Percentiles rank a stretch among this genome's conserved stretches.
Evolutionary conservation across 352 stramenopile genomes (phyloP).

Genomic region (Nothophytophthora sp.): DNA sequence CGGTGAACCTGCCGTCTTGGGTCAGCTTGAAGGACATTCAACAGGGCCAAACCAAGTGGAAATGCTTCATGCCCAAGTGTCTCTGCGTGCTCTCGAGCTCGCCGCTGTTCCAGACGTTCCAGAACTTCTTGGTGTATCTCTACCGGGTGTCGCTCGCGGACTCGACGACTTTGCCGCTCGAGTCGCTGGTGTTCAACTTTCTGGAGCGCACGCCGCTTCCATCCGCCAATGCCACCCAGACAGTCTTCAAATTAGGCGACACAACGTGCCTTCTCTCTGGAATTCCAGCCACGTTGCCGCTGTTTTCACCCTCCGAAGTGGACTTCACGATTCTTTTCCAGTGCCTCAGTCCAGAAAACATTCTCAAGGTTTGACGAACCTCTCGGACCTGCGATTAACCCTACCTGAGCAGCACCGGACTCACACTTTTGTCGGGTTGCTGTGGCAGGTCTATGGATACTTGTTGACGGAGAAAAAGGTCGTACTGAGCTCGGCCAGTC

Average conservation of each 20-base stretch:
- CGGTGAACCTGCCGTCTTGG: slow-evolving; percentile 54
- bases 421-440: too few species aligned
- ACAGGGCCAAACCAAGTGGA: slow-evolving; percentile 50
- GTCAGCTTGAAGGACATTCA: slow-evolving; percentile 74
- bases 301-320: slow-evolving; percentile 54
- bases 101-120: slow-evolving; percentile 64
- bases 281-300: slow-evolving; percentile 18
- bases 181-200: slow-evolving; percentile 58
- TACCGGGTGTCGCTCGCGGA: slow-evolving; percentile 48
- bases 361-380: slow-evolving; percentile 69
- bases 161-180: slow-evolving; percentile 23
- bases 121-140: slow-evolving; percentile 38
- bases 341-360: slow-evolving; percentile 60
- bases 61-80: slow-evolving; percentile 64
- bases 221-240: slow-evolving; percentile 25
- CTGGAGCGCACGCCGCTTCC: slow-evolving; percentile 52
- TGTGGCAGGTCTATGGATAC: slow-evolving; percentile 44
- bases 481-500: slow-evolving; percentile 56
- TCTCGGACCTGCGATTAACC: too few species aligned
- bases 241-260: slow-evolving; percentile 40
- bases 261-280: slow-evolving; percentile 35
- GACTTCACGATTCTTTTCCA: slow-evolving; percentile 78
- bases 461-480: slow-evolving; percentile 75
- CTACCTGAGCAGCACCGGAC: too few species aligned
- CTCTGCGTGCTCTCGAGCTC: slow-evolving; percentile 60